Conservation (phyloP, 352 stramenopile species). For the Thalassiosira hispida region DNA sequence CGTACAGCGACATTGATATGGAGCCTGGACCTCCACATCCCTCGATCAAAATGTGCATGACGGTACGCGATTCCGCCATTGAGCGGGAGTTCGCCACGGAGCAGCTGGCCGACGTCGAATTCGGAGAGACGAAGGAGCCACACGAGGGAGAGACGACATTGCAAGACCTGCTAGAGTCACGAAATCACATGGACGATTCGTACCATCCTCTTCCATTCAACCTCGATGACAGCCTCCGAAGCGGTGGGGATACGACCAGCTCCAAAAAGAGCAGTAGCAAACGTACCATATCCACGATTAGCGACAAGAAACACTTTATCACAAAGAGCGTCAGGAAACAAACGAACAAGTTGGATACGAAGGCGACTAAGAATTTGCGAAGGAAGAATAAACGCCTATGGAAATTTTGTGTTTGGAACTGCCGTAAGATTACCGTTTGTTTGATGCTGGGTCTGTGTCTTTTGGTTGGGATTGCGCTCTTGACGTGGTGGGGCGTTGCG, state of each 20-base stretch:
- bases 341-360: conserved; percentile 12
- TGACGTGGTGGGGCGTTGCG: conserved; percentile 21
- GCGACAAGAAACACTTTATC: conserved; percentile 1
- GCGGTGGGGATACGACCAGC: too few relatives aligned
- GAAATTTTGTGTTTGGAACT: conserved; percentile 60
- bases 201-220: too few relatives aligned
- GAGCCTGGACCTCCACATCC: conserved; percentile 4
- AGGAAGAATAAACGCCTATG: conserved; percentile 54
- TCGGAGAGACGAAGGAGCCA: conserved; percentile 10
- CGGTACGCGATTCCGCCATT: conserved; percentile 26
- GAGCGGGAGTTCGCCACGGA: conserved; percentile 49
- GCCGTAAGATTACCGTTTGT: conserved; percentile 40
- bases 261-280: conserved; percentile 16
- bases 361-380: conserved; percentile 28
- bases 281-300: background rate
- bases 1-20: conserved; percentile 36
- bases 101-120: conserved; percentile 41
- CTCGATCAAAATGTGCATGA: conserved; percentile 35
- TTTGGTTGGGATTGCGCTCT: conserved; percentile 17
- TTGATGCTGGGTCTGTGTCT: conserved; percentile 35
- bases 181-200: background rate
- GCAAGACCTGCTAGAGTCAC: background rate
- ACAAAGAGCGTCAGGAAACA: conserved; percentile 23
- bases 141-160: background rate
- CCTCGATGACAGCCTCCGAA: too few relatives aligned